A percentile compares a stretch with the other conserved stretches of the same genome.
Conservation (phyloP, 768 basidiomycete genomes). For the Pisolithus marmoratus region DNA sequence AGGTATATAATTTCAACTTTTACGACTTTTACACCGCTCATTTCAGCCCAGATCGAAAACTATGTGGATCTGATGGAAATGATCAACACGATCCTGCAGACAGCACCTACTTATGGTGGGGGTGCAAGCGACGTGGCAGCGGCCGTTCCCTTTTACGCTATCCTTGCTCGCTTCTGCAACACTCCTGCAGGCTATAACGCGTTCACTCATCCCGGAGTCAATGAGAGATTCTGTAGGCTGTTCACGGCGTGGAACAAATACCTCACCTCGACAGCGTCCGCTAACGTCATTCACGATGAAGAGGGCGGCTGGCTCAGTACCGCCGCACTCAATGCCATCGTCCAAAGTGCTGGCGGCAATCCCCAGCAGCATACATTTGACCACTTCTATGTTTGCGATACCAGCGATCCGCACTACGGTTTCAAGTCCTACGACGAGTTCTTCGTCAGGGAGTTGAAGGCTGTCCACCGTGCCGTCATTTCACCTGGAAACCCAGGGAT, state of each 20-base stretch:
- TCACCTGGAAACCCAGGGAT: slow-evolving; percentile 26
- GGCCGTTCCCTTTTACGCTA: background rate
- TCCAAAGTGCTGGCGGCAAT: slow-evolving; percentile 5
- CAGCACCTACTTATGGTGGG: background rate
- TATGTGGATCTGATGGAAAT: background rate
- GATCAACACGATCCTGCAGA: background rate
- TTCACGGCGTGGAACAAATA: slow-evolving; percentile 45
- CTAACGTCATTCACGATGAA: too few relatives aligned
- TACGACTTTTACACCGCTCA: background rate
- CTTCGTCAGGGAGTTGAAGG: too few relatives aligned
- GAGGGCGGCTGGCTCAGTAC: too few relatives aligned
- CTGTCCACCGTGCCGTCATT: too few relatives aligned
- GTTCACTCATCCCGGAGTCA: slow-evolving; percentile 41
- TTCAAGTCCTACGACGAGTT: too few relatives aligned
- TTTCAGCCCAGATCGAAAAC: slow-evolving; percentile 1
- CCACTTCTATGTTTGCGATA: slow-evolving; percentile 37
- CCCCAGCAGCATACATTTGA: slow-evolving; percentile 22
- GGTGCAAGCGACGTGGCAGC: background rate
- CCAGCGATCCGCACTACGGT: slow-evolving; percentile 28
- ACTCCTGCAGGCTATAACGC: slow-evolving; percentile 2
- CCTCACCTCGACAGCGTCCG: slow-evolving; percentile 41
- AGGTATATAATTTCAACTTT: background rate
- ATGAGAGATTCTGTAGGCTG: slow-evolving; percentile 40
- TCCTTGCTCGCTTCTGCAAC: background rate
- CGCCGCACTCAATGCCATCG: too few relatives aligned